Evolutionary conservation across 805 yeast genomes (phyloP).

Genomic region (Nakazawaea pomicola): DNA sequence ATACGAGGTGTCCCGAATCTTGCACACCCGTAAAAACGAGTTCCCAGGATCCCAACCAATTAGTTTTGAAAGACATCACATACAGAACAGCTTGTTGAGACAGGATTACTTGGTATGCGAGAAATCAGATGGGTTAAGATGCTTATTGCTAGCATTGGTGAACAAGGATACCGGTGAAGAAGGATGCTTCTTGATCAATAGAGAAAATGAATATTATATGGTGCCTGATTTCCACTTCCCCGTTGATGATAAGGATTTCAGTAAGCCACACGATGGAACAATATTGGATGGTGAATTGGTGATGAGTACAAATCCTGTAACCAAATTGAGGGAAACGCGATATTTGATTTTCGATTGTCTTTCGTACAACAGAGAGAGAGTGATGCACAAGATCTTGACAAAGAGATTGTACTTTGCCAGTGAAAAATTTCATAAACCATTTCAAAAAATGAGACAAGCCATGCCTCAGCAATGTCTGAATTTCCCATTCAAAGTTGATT

Average conservation of each 20-base stretch:
- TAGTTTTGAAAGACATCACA: conserved; percentile 74
- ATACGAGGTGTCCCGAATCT: conserved; percentile 58
- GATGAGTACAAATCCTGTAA: conserved; percentile 50
- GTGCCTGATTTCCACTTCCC: conserved; percentile 88
- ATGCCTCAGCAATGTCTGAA: conserved; percentile 70
- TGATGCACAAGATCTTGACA: conserved; percentile 67
- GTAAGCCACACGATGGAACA: conserved; percentile 77
- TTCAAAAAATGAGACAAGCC: conserved; percentile 57
- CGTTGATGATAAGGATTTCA: conserved; percentile 35
- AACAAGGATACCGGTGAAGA: conserved; percentile 71
- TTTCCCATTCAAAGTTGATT: conserved; percentile 81
- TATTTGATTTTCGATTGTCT: conserved; percentile 90
- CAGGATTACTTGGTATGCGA: conserved; percentile 94
- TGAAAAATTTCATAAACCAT: conserved; percentile 77
- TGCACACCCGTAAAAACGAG: conserved; percentile 46
- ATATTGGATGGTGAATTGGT: conserved; percentile 94
- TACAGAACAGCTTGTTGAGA: conserved; percentile 51
- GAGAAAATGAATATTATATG: conserved; percentile 82
- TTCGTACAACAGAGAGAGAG: conserved; percentile 69
- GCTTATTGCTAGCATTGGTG: conserved; percentile 61
- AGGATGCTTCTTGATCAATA: conserved; percentile 81
- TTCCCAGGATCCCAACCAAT: conserved; percentile 97
- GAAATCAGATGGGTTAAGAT: conserved; percentile 89
- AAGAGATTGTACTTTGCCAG: conserved; percentile 86
- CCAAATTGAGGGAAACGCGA: conserved; percentile 59